phyloP scores from a whole-genome alignment of 768 basidiomycete species.

The Macrolepiota fuliginosa region DNA sequence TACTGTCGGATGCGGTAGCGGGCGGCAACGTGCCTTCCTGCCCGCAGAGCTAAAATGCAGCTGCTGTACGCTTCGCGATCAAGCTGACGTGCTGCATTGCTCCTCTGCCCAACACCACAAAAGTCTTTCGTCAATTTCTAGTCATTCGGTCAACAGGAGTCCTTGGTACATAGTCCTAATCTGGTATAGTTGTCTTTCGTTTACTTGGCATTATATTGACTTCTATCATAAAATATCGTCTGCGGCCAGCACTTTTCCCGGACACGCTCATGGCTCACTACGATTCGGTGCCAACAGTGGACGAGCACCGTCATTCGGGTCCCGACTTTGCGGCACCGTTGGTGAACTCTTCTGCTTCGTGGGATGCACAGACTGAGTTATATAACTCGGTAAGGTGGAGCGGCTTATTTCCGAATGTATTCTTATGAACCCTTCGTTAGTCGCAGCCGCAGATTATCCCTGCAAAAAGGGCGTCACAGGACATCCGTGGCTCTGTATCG shows the following conservation, averaged over 20 bases:
- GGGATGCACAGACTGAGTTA: conserved; percentile 8
- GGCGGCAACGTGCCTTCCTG: background rate
- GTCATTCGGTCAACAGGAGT: too few species aligned
- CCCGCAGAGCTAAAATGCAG: background rate
- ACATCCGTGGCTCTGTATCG: background rate
- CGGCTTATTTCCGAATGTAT: background rate
- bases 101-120: too few species aligned
- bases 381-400: background rate
- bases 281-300: conserved; percentile 15
- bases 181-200: background rate
- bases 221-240: conserved; percentile 5
- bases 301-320: conserved; percentile 13
- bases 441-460: background rate
- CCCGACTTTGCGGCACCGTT: background rate
- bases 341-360: background rate
- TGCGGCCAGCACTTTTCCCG: conserved; percentile 7
- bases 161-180: too few species aligned
- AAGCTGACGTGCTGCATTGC: too few species aligned
- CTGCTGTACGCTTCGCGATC: too few species aligned
- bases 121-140: too few species aligned
- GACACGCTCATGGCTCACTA: conserved; percentile 20
- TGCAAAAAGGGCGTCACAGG: background rate
- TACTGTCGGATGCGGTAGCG: background rate
- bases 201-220: background rate
- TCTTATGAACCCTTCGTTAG: background rate